Conservation (phyloP, 768 basidiomycete genomes). For the Boletus coccyginus region DNA sequence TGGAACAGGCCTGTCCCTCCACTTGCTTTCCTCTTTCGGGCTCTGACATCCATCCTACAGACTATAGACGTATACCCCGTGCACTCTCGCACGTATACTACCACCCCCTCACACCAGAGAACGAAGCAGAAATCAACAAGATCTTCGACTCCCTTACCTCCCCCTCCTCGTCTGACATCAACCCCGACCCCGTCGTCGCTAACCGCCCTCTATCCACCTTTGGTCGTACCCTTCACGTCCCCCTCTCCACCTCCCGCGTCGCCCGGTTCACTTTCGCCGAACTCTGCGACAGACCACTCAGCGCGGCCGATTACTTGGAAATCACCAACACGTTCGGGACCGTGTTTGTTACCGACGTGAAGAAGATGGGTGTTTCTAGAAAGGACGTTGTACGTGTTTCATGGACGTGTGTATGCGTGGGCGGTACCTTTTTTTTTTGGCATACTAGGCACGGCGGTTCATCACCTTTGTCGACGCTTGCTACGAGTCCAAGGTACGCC, state of each 20-base stretch:
- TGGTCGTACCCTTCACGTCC: slow-evolving; percentile 80
- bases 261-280: slow-evolving; percentile 86
- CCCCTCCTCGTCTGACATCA: slow-evolving; percentile 31
- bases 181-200: slow-evolving; percentile 48
- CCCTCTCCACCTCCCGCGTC: slow-evolving; percentile 73
- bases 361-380: slow-evolving; percentile 80
- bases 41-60: slow-evolving; percentile 38
- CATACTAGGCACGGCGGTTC: slow-evolving; percentile 77
- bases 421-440: background rate
- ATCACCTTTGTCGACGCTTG: slow-evolving; percentile 98
- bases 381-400: slow-evolving; percentile 72
- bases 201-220: slow-evolving; percentile 78
- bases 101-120: slow-evolving; percentile 68
- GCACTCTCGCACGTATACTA: slow-evolving; percentile 95
- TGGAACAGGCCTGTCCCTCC: slow-evolving; percentile 66
- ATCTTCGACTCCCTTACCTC: slow-evolving; percentile 75
- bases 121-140: slow-evolving; percentile 70
- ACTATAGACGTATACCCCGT: slow-evolving; percentile 92
- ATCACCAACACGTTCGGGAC: slow-evolving; percentile 86
- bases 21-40: background rate
- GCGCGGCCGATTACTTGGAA: slow-evolving; percentile 95
- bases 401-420: background rate
- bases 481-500: slow-evolving; percentile 79
- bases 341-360: slow-evolving; percentile 83
- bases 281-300: slow-evolving; percentile 84